Conservation (phyloP, 371 early-diverging fungal genomes). For the Mortierella sp. region DNA sequence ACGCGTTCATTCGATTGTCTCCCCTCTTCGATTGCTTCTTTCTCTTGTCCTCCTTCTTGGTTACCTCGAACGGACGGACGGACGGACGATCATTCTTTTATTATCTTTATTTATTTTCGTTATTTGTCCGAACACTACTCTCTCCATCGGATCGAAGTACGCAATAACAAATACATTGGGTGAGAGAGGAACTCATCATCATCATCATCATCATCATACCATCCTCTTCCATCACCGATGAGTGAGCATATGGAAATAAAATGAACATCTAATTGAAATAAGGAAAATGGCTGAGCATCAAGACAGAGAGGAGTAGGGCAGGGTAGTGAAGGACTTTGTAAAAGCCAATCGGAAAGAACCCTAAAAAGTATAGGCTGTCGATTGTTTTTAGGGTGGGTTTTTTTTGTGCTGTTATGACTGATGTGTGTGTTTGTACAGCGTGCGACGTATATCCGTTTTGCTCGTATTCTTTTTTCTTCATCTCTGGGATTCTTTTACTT, state of each 20-base stretch:
- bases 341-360: slow-evolving; percentile 11
- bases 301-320: background rate
- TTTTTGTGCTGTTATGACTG: too few species aligned
- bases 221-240: background rate
- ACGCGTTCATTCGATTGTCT: slow-evolving; percentile 10
- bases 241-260: background rate
- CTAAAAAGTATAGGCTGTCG: background rate
- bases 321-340: too few species aligned
- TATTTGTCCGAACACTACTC: background rate
- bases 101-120: background rate
- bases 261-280: background rate
- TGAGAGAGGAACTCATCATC: background rate
- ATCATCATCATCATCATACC: too few species aligned
- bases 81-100: background rate
- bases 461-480: too few species aligned
- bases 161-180: background rate
- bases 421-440: slow-evolving; percentile 8
- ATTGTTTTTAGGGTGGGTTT: background rate
- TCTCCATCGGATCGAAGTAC: background rate
- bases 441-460: background rate
- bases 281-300: slow-evolving; percentile 6
- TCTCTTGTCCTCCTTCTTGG: background rate
- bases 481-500: background rate
- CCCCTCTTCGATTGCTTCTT: background rate
- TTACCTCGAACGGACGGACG: background rate